Evolutionary conservation across 352 stramenopile genomes (phyloP), one percentile per base, ranked within the genome.

Genomic region (Plasmopara muralis): DNA sequence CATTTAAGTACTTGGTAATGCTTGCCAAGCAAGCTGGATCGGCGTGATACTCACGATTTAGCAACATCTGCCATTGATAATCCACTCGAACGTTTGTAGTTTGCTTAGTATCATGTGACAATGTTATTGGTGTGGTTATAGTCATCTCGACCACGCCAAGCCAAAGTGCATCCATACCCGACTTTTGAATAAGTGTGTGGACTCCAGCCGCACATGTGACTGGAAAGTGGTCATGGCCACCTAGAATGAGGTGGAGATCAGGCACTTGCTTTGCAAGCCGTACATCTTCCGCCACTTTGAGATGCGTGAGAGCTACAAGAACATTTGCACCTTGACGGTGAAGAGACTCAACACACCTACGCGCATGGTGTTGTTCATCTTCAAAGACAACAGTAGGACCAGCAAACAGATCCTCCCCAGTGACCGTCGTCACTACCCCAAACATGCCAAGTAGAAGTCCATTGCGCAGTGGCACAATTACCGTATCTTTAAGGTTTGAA

Each of bases 201-300:
- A 66, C 43, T 41, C 64, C 47, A 2, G 72, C 57, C 48, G 84
- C 75, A 15, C 74, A 55, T 16, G 85, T 83, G 47, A 89, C 72
- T 4, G 78, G 75, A 28, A 89, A 77, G 52, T 97, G 88, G 60
- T 97, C 88, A 57, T 97, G 88, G 8, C 88, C 86, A n/a, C 88
- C 88, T 13, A 97, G 62, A 12, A 97, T 83, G 14, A 96, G 49
- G 39, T 89, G 58, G n/a, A 92, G 83, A 2, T 76, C 77, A 5
- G 75, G 70, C 2, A 76, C 66, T 18, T 70, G 64, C n/a, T 62
- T 69, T 4, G 74, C 77, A 25, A 95, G 56, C 10, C 62, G 53
- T 15, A 74, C 53, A 65, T 95, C 85, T 29, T 82, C 53, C 13
- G 61, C 72, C 20, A 89, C 60, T 13, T 77, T 77, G 15, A 93